Evolutionary conservation across 345 rosid species (phyloP), one percentile per base, ranked within the genome.

Genomic region (Euphorbia pulcherrima): DNA sequence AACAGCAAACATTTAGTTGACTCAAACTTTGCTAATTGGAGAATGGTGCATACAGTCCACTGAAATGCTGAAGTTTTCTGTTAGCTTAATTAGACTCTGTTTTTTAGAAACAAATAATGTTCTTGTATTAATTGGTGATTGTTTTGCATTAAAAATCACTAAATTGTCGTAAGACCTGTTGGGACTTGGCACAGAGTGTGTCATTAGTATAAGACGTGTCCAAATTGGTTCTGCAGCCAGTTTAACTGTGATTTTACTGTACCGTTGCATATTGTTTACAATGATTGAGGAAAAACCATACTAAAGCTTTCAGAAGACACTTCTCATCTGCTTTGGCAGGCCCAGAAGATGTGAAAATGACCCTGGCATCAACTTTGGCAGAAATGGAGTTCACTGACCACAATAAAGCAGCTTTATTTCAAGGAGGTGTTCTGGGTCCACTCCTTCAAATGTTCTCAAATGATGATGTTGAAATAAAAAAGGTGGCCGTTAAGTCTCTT

Each of bases 311-410:
- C 40, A 73, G 50, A 63, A 33, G 37, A 28, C 56, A 35, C 46
- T 33, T 8, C 46, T 65, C 53, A 23, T 5, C 63, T 62, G 60
- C 10, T 48, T 69, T 52, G 72, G 72, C 86, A 88, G 92, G 92
- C 50, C 60, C 90, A 8, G 88, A 84, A 54, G 77, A 83, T 69
- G 86, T 70, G 33, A 79, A 85, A 79, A 62, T 67, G 74, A 39
- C 33, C 52, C 84, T 88, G 89, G 85, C 81, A 46, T 72, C 78
- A 35, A 69, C 88, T 72, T 62, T 88, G 77, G 85, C 81, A 35
- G 90, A 88, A 51, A 79, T 84, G 79, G 92, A 82, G 78, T 67
- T 88, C 74, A 81, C 90, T 35, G 90, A 84, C 67, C 83, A 83
- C 71, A 82, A 85, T 60, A 88, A 85, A 73, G 78, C 74, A 56